These are phyloP conservation scores for Annona squamosa DNA, from an alignment of 164 flowering plant species.

Conservation along the genomic window DNA sequence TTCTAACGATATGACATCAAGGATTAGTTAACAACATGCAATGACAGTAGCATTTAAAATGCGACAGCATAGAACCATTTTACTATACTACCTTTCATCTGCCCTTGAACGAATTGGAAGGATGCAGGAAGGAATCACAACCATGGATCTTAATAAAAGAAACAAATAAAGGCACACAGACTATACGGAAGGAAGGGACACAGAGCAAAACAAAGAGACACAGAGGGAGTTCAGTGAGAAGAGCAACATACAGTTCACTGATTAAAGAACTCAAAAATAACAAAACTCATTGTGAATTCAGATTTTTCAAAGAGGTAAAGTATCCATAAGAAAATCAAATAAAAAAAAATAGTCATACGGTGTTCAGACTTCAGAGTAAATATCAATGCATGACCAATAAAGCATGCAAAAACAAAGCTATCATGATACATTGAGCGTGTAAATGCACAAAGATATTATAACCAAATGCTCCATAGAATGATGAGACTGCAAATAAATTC, in stretches of 20 bases:
- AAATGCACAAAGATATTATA: too few relatives aligned
- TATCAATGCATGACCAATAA: too few relatives aligned
- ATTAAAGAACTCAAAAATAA: neutral
- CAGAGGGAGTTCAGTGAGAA: neutral
- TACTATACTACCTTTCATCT: neutral
- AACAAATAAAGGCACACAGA: neutral
- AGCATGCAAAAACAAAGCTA: too few relatives aligned
- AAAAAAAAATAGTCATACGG: too few relatives aligned
- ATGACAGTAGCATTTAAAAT: neutral
- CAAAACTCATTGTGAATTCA: neutral
- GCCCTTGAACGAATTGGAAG: neutral
- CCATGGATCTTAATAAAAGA: neutral
- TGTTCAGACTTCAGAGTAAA: too few relatives aligned
- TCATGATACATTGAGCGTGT: too few relatives aligned
- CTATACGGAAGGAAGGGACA: neutral
- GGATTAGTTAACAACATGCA: neutral
- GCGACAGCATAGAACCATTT: neutral
- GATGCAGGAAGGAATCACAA: neutral
- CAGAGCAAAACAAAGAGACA: neutral
- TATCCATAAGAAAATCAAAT: neutral
- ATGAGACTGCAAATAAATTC: too few relatives aligned
- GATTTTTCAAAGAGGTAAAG: neutral
- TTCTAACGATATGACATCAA: neutral
- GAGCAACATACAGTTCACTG: neutral
- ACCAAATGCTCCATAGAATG: too few relatives aligned